Evolutionary conservation across 2,329 filamentous ascomycete species (phyloP).

Genomic region (Fusarium dimerum): DNA sequence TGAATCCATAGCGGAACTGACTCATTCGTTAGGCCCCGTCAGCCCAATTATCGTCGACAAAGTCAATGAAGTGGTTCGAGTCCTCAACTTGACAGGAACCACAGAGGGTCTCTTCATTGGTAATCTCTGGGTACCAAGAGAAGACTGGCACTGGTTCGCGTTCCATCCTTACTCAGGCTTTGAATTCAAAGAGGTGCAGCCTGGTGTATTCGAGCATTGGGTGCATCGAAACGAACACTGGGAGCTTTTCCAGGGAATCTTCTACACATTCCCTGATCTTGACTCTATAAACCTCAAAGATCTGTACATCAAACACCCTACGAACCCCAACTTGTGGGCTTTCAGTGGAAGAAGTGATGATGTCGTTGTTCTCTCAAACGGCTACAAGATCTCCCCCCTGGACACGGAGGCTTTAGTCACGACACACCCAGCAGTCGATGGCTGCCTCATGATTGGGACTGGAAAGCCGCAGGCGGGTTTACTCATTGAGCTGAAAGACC

Average conservation of each 20-base stretch:
- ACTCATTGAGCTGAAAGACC: constrained; percentile 30
- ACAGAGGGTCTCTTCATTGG: constrained; percentile 38
- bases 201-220: constrained; percentile 35
- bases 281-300: constrained; percentile 34
- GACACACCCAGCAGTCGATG: constrained; percentile 27
- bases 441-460: constrained; percentile 29
- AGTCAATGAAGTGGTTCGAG: constrained; percentile 33
- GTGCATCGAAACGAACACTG: constrained; percentile 32
- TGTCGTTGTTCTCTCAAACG: constrained; percentile 33
- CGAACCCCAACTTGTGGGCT: constrained; percentile 30
- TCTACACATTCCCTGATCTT: constrained; percentile 33
- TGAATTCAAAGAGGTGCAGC: constrained; percentile 35
- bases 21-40: constrained; percentile 25
- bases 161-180: constrained; percentile 38
- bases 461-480: constrained; percentile 30
- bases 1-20: neutral
- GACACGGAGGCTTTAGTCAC: constrained; percentile 31
- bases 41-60: constrained; percentile 29
- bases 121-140: constrained; percentile 26
- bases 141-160: constrained; percentile 36
- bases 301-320: constrained; percentile 30
- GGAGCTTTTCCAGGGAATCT: constrained; percentile 34
- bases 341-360: constrained; percentile 34
- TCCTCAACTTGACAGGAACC: constrained; percentile 37
- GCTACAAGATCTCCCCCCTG: constrained; percentile 34